phyloP scores from a whole-genome alignment of 768 basidiomycete genomes.

The Tephrocybe sp. region DNA sequence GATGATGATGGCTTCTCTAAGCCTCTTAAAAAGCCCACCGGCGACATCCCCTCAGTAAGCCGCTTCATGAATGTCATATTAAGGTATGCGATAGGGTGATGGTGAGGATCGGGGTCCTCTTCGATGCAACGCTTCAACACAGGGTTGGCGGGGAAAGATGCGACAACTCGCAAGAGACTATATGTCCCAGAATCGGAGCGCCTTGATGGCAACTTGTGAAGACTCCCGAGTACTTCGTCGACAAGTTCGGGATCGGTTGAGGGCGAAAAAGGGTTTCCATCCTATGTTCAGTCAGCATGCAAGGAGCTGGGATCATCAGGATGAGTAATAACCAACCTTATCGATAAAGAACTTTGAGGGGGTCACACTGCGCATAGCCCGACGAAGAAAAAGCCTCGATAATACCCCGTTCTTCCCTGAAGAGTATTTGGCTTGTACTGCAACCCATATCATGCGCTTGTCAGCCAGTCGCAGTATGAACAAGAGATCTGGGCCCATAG shows the following conservation, averaged over 20 bases:
- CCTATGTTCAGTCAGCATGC: constrained; percentile 20
- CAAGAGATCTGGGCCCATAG: constrained; percentile 44
- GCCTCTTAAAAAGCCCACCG: constrained; percentile 33
- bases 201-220: constrained; percentile 33
- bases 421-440: constrained; percentile 41
- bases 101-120: constrained; percentile 37
- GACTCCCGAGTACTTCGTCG: constrained; percentile 21
- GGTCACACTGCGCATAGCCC: constrained; percentile 42
- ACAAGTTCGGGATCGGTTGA: constrained; percentile 30
- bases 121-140: constrained; percentile 36
- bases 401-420: constrained; percentile 30
- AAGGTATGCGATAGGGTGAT: constrained; percentile 41
- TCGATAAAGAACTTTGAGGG: constrained; percentile 39
- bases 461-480: constrained; percentile 38
- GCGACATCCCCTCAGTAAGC: constrained; percentile 35
- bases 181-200: constrained; percentile 37
- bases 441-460: constrained; percentile 39
- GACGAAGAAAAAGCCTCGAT: constrained; percentile 29
- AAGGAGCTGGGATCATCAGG: background rate
- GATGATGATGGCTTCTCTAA: constrained; percentile 22
- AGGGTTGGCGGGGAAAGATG: constrained; percentile 40
- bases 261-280: constrained; percentile 34
- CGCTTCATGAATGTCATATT: constrained; percentile 40
- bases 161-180: constrained; percentile 40
- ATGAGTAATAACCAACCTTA: constrained; percentile 26